Evolutionary conservation across 805 yeast species (phyloP), one percentile per base, ranked within the genome.

Genomic region (Spathaspora passalidarum): DNA sequence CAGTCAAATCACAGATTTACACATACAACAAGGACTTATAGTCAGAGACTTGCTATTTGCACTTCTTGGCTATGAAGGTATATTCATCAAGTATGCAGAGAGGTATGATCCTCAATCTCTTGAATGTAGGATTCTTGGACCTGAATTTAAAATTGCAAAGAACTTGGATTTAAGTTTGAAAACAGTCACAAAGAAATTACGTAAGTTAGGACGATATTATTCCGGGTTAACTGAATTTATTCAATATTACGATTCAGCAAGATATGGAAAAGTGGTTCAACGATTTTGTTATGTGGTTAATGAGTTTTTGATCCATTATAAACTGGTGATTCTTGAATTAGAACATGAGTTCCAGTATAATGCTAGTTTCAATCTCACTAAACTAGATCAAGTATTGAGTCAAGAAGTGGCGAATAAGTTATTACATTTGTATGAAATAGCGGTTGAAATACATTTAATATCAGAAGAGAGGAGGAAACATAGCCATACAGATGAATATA

Each of bases 11-110:
- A 59, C 56, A n/a, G 79, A 77, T 25, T 58, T 73, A 2, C 70
- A 76, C 40, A 73, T 76, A 2, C 96, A 89, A 59, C 96, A 90
- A 59, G 83, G 87, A 0, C 72, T 83, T 20, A 75, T 94, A 1
- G 70, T 86, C 13, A 73, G 79, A 47, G 99, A 92, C 60, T 59
- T 90, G 8, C 56, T 89, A 17, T 76, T 75, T 54, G 84, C 87
- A 1, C 60, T 94, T 11, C 54, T 82, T 25, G 95, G 95, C 0
- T 63, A 76, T 21, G 96, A 90, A 61, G 97, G 97, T 0, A 72
- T 73, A 17, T 88, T 86, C 57, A 79, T 92, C 29, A 69, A 90
- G 38, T 88, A 77, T 58, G 75, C 83, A 25, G 85, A 80, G 37
- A 69, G 73, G 17, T 88, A 79, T 56, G 79, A 81, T 54, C 81